Evolutionary conservation across 371 early-diverging fungal species (phyloP), one percentile per base, ranked within the genome.

Genomic region (Sporodiniella umbellata): DNA sequence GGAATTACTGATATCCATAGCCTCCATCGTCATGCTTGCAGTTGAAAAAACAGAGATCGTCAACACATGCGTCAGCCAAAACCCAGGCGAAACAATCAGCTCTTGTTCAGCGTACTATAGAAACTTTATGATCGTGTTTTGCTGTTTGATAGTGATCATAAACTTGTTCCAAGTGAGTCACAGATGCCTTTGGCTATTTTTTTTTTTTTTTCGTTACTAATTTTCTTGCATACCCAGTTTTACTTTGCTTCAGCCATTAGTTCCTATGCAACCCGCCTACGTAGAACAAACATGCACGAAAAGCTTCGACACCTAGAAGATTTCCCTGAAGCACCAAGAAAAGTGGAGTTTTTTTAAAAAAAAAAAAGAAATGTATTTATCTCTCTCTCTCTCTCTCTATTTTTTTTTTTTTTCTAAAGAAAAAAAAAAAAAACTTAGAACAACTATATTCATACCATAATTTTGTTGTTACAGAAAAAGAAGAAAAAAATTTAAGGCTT

Each of bases 221-320:
- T n/a, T 14, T 33, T 44, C 14, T 49, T 21, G 26, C 25, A 15
- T n/a, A 31, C 0, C 18, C 47, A 62, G 62, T 47, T 62, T 19
- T 62, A 62, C 22, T 62, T 62, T 28, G 62, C 58, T 38, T 40
- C 62, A 33, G 62, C 48, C 14, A 58, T 65, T 17, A 65, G 66
- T 31, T 38, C 61, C 17, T 65, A 65, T 42, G 57, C 66, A 31
- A 54, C 61, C 17, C 57, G 66, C 33, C 48, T 65, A 47, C 61
- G 60, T 33, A 56, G 62, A 47, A 57, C 54, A 8, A 65, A 60
- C 10, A 53, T 60, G 48, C 66, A 65, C 33, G 58, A 61, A 49
- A 60, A 60, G 28, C 62, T 65, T 31, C 43, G 66, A 33, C 53
- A 65, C 35, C 42, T 61, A 33, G 66, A 65, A 19, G 66, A 65